Evolutionary conservation across 2,329 filamentous ascomycete genomes (phyloP), one percentile per base, ranked within the genome.

Genomic region (Ascochyta pisi): DNA sequence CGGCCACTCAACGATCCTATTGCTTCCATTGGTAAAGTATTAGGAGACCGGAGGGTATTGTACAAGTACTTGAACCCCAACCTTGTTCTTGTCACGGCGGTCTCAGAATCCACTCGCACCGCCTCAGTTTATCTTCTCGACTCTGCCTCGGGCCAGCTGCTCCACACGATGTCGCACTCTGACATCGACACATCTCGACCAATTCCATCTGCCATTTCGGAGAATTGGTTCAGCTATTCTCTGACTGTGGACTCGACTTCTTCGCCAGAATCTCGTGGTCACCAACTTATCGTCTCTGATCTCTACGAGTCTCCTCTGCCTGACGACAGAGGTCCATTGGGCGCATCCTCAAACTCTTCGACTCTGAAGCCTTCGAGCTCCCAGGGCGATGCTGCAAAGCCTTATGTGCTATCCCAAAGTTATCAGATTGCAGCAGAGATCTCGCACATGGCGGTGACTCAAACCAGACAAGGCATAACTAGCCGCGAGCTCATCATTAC

Each of bases 11-110:
- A 94, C 62, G 93, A 99, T 66, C 92, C 92, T 0, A 88, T 98
- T 43, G 94, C 95, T 3, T 98, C 95, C 0, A 96, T 99, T 65
- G 95, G 95, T 9, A 92, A 91, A 56, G 95, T 98, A 1, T 84
- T 99, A 22, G 93, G 92, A 24, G 90, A 99, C 69, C 86, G 95
- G 39, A 88, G 88, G n/a, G 95, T 99, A 43, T 85, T 94, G 61
- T 99, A 99, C 85, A 99, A 99, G 78, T 98, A 98, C 73, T 80
- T 99, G 37, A 96, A 96, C 78, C 87, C 91, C 0, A 97, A 96
- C 76, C 84, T 91, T 6, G 82, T 92, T 2, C 83, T 98, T 0
- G 82, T 96, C 41, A 90, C 90, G 1, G 83, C 90, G 1, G 78
- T 87, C 2, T 83, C 89, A 31, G 83, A 88, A 22, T 78, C 80